Evolutionary conservation across 495 filamentous ascomycete genomes (phyloP).

Genomic region (Trichoderma reesei): DNA sequence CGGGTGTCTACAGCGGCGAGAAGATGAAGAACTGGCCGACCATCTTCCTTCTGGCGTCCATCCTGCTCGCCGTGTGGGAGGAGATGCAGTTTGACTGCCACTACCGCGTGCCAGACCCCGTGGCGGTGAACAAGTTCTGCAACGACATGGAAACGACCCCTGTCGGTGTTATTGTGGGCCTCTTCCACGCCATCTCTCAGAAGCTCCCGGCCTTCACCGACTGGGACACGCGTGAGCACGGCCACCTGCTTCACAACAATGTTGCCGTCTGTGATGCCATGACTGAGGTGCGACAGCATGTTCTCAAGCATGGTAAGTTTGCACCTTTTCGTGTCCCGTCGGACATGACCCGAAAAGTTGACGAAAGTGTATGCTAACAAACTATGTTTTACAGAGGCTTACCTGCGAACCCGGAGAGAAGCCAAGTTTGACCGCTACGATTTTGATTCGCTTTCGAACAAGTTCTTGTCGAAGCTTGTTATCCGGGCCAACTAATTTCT

Average conservation of each 20-base stretch:
- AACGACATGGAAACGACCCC: constrained; percentile 88
- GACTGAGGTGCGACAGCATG: constrained; percentile 84
- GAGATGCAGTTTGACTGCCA: constrained; percentile 96
- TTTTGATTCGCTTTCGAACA: constrained; percentile 90
- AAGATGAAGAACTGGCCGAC: constrained; percentile 95
- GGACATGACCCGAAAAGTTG: constrained; percentile 1
- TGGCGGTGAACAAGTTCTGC: constrained; percentile 84
- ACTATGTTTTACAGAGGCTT: constrained; percentile 34
- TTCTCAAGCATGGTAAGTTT: constrained; percentile 75
- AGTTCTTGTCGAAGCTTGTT: constrained; percentile 86
- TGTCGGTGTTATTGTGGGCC: constrained; percentile 85
- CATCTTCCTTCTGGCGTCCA: constrained; percentile 87
- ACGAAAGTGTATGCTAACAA: neutral
- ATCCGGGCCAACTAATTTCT: constrained; percentile 70
- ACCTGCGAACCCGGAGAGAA: constrained; percentile 43
- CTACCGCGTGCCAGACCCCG: constrained; percentile 75
- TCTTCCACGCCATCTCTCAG: constrained; percentile 93
- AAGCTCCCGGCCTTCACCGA: constrained; percentile 82
- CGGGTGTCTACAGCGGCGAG: constrained; percentile 86
- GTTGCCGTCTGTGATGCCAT: constrained; percentile 82
- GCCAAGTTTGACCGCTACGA: constrained; percentile 77
- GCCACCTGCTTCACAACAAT: constrained; percentile 78
- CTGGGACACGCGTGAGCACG: constrained; percentile 84
- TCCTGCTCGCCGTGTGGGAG: constrained; percentile 87
- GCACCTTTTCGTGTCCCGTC: neutral